phyloP scores from a whole-genome alignment of 768 basidiomycete genomes.

The Serpula lacrymans region DNA sequence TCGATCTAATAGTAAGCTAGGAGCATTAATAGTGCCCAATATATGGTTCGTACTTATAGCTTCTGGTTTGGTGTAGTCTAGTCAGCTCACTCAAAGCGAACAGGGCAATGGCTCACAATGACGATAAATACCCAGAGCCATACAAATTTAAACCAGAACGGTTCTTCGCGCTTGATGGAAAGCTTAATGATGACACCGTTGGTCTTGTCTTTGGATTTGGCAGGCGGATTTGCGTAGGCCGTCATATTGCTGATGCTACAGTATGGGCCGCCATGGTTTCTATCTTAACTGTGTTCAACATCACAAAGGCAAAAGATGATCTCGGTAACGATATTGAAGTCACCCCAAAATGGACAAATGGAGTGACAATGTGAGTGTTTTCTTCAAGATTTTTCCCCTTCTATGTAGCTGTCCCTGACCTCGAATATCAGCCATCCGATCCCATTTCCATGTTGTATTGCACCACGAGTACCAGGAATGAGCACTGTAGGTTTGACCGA shows the following conservation, averaged over 20 bases:
- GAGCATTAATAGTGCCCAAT: slow-evolving; percentile 3
- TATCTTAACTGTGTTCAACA: slow-evolving; percentile 32
- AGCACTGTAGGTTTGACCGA: too few relatives aligned
- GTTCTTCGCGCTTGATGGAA: slow-evolving; percentile 18
- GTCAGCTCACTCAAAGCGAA: too few relatives aligned
- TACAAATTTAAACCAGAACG: slow-evolving; percentile 33
- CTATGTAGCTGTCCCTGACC: too few relatives aligned
- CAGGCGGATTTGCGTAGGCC: slow-evolving; percentile 30
- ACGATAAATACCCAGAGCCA: slow-evolving; percentile 31
- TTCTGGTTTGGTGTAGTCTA: too few relatives aligned
- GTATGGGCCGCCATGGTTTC: slow-evolving; percentile 33
- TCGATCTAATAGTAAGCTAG: not conserved
- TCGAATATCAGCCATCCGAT: slow-evolving; percentile 1
- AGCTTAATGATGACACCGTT: not conserved
- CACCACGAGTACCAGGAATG: not conserved
- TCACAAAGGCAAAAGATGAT: slow-evolving; percentile 25
- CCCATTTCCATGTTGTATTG: slow-evolving; percentile 2
- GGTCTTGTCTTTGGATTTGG: not conserved
- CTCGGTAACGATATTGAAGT: slow-evolving; percentile 20
- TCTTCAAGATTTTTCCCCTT: too few relatives aligned
- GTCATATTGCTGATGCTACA: slow-evolving; percentile 39
- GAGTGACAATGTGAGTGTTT: not conserved
- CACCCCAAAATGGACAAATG: slow-evolving; percentile 10
- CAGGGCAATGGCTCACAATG: slow-evolving; percentile 33
- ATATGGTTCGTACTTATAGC: slow-evolving; percentile 2